Base-by-base conservation (phyloP, 169 alveolate species). In the Plasmodium chabaudi region DNA sequence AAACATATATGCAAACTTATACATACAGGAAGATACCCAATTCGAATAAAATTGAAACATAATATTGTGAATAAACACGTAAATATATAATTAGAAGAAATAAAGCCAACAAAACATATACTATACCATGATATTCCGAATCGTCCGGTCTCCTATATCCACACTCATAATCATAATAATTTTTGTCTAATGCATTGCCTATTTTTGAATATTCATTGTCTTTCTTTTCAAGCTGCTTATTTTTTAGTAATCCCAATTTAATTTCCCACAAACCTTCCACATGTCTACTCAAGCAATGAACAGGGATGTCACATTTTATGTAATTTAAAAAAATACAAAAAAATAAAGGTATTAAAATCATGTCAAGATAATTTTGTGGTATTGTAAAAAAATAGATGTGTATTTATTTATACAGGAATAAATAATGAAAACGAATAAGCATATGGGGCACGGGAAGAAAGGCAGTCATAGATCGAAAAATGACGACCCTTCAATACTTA, bases 251-350 rank as follows among this genome's bases (percentile, higher is more conserved):
- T 15, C 90, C 90, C 57, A 82, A 4, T 13, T 49, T 67, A 5
- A 82, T 82, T 34, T 82, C 90, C 90, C 90, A 82, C 47, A 23
- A 53, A 12, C 90, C 90, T 19, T 67, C 82, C 19, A 82, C 90
- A 23, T 82, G 84, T 65, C 90, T 82, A 42, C 90, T 82, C 61
- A 82, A 19, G n/a, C 90, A 82, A 49, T 82, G 90, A 53, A 82
- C 90, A 4, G 90, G 90, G 17, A 82, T 65, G 61, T 82, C 90
- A 82, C 90, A 82, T 67, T 82, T 67, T 46, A 60, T 64, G 60
- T 67, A 60, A 55, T 71, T 82, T 46, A 67, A 57, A 60, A 67
- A 65, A 56, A 61, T 9, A 6, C 55, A 53, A 53, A 65, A 67
- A 23, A 82, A 34, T 7, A 39, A 9, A 82, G 46, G 17, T 21